These are phyloP conservation scores for Aspergillus ibericus DNA, from an alignment of 2,329 filamentous ascomycete genomes.

Conservation along the genomic window DNA sequence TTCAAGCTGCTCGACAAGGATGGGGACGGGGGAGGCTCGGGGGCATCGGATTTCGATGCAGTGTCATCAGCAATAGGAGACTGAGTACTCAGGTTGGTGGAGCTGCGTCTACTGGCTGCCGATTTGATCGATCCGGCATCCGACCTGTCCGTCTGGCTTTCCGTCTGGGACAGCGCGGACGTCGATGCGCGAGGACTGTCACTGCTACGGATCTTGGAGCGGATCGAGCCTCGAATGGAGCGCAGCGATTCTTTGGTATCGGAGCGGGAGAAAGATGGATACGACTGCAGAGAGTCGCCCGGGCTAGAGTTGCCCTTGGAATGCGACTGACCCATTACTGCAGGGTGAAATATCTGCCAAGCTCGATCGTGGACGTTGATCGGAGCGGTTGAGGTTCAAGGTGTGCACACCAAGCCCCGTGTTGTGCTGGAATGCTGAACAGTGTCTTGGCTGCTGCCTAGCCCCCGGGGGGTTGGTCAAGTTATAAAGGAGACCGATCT, in stretches of 20 bases:
- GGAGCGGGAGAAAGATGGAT: slow-evolving; percentile 86
- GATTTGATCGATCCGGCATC: slow-evolving; percentile 77
- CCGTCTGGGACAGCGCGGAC: slow-evolving; percentile 62
- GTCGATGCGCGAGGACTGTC: slow-evolving; percentile 82
- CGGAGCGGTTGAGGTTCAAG: slow-evolving; percentile 24
- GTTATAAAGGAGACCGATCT: slow-evolving; percentile 21
- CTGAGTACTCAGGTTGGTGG: slow-evolving; percentile 30
- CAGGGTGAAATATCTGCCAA: slow-evolving; percentile 36
- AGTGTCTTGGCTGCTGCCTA: slow-evolving; percentile 26
- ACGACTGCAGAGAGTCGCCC: slow-evolving; percentile 70
- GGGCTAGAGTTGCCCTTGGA: slow-evolving; percentile 57
- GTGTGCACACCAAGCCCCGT: slow-evolving; percentile 23
- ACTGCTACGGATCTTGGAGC: slow-evolving; percentile 73
- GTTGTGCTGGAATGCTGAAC: slow-evolving; percentile 29
- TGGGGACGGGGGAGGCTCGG: slow-evolving; percentile 76
- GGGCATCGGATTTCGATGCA: slow-evolving; percentile 51
- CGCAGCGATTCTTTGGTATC: slow-evolving; percentile 91
- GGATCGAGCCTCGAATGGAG: slow-evolving; percentile 76
- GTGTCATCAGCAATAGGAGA: slow-evolving; percentile 46
- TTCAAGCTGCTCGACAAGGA: slow-evolving; percentile 74
- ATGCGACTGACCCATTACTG: slow-evolving; percentile 53
- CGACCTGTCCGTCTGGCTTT: slow-evolving; percentile 59
- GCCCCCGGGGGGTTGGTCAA: slow-evolving; percentile 7
- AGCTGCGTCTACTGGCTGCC: slow-evolving; percentile 53
- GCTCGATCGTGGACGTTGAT: slow-evolving; percentile 26